Percentiles rank a stretch among this genome's conserved stretches.
These are phyloP conservation scores for Garcia nutans DNA, from an alignment of 345 rosid species.

Conservation along the genomic window DNA sequence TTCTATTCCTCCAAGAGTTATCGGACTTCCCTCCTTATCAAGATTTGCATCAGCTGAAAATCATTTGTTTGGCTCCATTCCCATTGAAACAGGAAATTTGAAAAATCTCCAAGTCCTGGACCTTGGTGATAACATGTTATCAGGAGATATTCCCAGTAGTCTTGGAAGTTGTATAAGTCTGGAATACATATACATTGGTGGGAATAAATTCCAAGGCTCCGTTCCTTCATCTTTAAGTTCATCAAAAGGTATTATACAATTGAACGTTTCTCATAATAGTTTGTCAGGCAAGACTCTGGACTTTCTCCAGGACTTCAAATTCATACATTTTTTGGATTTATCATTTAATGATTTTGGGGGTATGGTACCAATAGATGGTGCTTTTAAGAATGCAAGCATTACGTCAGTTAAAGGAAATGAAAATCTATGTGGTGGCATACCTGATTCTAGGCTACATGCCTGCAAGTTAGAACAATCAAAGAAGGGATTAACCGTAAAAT, in stretches of 20 bases:
- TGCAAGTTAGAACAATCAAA: no score
- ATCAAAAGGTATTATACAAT: constrained; percentile 13
- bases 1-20: constrained; percentile 23
- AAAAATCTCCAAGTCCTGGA: constrained; percentile 12
- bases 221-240: not conserved
- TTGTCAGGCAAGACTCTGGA: constrained; percentile 15
- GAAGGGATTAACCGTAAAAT: no score
- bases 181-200: constrained; percentile 8
- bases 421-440: no score
- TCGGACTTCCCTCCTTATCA: constrained; percentile 25
- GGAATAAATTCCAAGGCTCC: constrained; percentile 5
- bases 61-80: constrained; percentile 24
- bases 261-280: constrained; percentile 16
- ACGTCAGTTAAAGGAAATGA: no score
- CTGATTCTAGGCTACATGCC: no score
- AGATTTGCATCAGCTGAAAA: constrained; percentile 25
- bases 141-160: constrained; percentile 25
- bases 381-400: not conserved
- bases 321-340: not conserved
- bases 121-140: constrained; percentile 16
- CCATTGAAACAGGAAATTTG: constrained; percentile 20
- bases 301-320: not conserved
- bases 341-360: constrained; percentile 21
- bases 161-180: constrained; percentile 17
- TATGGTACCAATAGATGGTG: constrained; percentile 1